Conservation (phyloP, 257 asterid genomes). For the Solanum pinnatisectum region DNA sequence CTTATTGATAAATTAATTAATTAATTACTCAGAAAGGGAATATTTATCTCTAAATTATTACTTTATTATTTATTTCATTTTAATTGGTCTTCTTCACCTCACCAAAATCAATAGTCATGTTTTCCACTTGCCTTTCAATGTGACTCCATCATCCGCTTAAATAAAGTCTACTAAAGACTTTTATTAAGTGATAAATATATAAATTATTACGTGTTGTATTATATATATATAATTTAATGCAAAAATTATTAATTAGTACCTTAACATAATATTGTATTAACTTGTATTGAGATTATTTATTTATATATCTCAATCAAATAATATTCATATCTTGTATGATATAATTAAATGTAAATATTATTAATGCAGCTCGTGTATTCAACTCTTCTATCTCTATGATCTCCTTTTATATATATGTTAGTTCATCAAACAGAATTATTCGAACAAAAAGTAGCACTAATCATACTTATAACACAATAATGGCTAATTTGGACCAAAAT, state of each 20-base stretch:
- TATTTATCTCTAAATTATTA: too few species aligned
- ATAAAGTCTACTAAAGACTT: background rate
- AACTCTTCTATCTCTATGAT: too few species aligned
- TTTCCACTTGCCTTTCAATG: background rate
- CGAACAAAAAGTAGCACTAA: background rate
- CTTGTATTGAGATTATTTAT: background rate
- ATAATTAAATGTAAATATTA: too few species aligned
- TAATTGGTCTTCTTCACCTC: background rate
- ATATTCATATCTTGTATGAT: too few species aligned
- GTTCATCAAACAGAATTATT: background rate
- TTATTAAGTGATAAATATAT: background rate
- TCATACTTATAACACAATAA: background rate
- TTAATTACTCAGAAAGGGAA: background rate
- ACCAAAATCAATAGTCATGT: background rate
- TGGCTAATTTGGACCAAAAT: constrained; percentile 18
- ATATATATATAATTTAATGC: background rate
- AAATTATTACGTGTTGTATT: too few species aligned
- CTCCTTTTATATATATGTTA: background rate
- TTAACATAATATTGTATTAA: too few species aligned
- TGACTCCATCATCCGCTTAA: too few species aligned
- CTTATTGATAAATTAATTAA: too few species aligned
- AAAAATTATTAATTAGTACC: background rate
- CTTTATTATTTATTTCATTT: background rate
- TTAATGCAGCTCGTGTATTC: background rate
- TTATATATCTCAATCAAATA: too few species aligned